Evolutionary conservation across 108 stramenopile species (phyloP).

Genomic region (Conticribra weissflogii): DNA sequence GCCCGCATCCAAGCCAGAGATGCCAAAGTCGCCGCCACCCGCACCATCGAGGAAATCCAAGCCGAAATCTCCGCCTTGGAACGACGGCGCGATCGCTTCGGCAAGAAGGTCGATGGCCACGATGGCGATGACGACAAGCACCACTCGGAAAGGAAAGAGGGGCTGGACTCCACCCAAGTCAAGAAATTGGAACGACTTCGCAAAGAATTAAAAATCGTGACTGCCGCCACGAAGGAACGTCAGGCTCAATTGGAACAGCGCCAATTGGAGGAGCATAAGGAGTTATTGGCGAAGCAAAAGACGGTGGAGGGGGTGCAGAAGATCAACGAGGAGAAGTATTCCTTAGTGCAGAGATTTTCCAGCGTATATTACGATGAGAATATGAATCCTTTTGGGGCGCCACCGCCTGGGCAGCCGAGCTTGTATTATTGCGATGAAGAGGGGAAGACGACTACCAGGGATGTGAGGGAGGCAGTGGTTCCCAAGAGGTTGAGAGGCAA

Average conservation of each 20-base stretch:
- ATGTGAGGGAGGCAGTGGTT: conserved; percentile 36
- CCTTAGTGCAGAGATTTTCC: conserved; percentile 45
- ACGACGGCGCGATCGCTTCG: conserved; percentile 32
- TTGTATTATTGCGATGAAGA: conserved; percentile 61
- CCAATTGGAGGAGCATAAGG: conserved; percentile 24
- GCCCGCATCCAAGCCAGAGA: conserved; percentile 71
- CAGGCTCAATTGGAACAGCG: conserved; percentile 45
- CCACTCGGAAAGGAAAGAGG: conserved; percentile 2
- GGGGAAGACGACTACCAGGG: conserved; percentile 36
- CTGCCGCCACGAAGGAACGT: conserved; percentile 27
- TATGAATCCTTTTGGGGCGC: conserved; percentile 84
- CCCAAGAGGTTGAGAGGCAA: conserved; percentile 29
- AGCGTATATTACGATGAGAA: conserved; percentile 72
- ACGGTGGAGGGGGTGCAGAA: conserved; percentile 50
- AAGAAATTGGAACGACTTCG: conserved; percentile 63
- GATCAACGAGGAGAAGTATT: conserved; percentile 56
- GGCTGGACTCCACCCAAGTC: conserved; percentile 47
- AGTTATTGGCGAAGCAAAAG: conserved; percentile 28
- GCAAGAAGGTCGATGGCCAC: neutral
- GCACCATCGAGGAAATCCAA: conserved; percentile 58
- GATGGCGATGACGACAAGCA: conserved; percentile 17
- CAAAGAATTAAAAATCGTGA: conserved; percentile 76
- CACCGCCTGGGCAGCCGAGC: conserved; percentile 78
- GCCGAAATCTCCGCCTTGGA: conserved; percentile 32
- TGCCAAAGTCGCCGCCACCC: conserved; percentile 67